Conservation (phyloP, 2,329 filamentous ascomycete species). For the Apiospora kogelbergensis region DNA sequence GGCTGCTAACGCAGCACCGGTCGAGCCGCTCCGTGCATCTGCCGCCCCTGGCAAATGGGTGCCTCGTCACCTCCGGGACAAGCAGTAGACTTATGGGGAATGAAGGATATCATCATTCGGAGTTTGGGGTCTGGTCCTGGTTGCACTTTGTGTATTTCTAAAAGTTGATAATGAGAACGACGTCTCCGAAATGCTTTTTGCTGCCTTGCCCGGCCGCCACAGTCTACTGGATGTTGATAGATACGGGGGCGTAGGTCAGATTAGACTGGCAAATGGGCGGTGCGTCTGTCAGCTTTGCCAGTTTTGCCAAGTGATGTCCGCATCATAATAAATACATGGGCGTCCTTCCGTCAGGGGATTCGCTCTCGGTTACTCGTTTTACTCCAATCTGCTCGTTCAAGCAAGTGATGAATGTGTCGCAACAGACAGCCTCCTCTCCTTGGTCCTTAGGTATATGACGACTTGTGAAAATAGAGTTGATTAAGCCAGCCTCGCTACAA, state of each 20-base stretch:
- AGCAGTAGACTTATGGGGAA: slow-evolving; percentile 26
- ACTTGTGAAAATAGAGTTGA: neutral
- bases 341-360: neutral
- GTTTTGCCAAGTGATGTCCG: neutral
- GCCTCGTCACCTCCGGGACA: slow-evolving; percentile 46
- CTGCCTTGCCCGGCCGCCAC: neutral
- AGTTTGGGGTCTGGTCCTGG: slow-evolving; percentile 25
- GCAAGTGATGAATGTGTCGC: neutral
- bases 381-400: neutral
- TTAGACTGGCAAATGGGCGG: neutral
- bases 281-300: slow-evolving; percentile 5
- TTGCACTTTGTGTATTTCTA: slow-evolving; percentile 12
- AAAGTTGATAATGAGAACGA: slow-evolving; percentile 10
- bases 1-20: slow-evolving; percentile 33
- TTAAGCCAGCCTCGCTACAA: neutral
- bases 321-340: neutral
- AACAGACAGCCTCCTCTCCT: neutral
- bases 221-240: neutral
- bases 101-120: slow-evolving; percentile 26
- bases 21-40: slow-evolving; percentile 52
- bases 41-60: slow-evolving; percentile 61
- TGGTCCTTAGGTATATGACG: neutral
- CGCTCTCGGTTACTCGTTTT: neutral
- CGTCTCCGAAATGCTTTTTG: slow-evolving; percentile 5
- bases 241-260: neutral